Percentiles rank a stretch among this genome's conserved stretches.
phyloP scores from a whole-genome alignment of 2,329 filamentous ascomycete species.

The Colletotrichum higginsianum region DNA sequence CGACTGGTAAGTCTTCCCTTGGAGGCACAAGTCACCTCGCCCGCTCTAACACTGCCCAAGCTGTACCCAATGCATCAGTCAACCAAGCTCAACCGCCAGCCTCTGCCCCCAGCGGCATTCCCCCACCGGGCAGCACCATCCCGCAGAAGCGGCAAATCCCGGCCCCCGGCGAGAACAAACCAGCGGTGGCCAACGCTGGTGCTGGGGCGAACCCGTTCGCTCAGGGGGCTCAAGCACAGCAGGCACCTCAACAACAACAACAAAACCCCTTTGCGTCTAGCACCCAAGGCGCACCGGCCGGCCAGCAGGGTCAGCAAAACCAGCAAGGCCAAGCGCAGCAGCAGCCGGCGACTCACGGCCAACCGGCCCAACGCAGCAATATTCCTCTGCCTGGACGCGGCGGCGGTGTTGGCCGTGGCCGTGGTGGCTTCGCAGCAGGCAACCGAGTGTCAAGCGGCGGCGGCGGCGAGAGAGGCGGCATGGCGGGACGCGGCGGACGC shows the following conservation, averaged over 20 bases:
- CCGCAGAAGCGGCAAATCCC: conserved; percentile 37
- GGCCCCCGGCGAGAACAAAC: conserved; percentile 7
- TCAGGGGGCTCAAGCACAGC: conserved; percentile 29
- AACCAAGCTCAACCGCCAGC: conserved; percentile 20
- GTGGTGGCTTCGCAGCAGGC: conserved; percentile 56
- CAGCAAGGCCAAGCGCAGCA: conserved; percentile 31
- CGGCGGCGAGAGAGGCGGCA: conserved; percentile 51
- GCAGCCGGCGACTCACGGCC: conserved; percentile 27
- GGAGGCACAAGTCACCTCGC: conserved; percentile 20
- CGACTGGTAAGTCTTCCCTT: conserved; percentile 37
- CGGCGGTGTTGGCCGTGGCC: conserved; percentile 50
- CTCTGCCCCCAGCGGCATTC: conserved; percentile 21
- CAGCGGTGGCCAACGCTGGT: conserved; percentile 8
- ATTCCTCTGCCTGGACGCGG: conserved; percentile 61
- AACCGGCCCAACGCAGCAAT: conserved; percentile 44
- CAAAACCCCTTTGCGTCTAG: conserved; percentile 39
- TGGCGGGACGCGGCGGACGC: conserved; percentile 52
- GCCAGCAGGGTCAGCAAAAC: conserved; percentile 17
- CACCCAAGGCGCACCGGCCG: conserved; percentile 18
- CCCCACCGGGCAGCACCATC: conserved; percentile 23
- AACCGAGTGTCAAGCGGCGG: conserved; percentile 54
- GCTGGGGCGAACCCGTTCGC: conserved; percentile 31
- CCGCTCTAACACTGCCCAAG: conserved; percentile 11
- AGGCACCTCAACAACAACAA: conserved; percentile 47
- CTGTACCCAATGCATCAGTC: neutral